Evolutionary conservation across 164 flowering plant species (phyloP).

Genomic region (Liquidambar formosana): DNA sequence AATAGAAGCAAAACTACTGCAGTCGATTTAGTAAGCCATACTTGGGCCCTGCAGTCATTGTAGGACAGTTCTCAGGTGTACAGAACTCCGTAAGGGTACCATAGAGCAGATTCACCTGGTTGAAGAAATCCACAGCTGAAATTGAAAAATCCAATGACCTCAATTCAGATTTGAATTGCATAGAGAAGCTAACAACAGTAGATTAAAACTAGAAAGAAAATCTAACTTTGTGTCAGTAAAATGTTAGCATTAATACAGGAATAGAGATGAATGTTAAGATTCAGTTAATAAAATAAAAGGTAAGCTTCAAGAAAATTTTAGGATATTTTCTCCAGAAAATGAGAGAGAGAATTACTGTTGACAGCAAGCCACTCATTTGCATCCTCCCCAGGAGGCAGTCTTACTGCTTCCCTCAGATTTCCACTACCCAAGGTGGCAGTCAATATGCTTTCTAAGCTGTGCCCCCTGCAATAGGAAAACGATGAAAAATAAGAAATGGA

Average conservation of each 20-base stretch:
- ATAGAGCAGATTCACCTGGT: conserved; percentile 98
- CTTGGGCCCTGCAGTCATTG: conserved; percentile 99
- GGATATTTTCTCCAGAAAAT: too few relatives aligned
- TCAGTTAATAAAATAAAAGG: too few relatives aligned
- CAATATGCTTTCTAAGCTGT: conserved; percentile 93
- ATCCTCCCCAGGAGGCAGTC: conserved; percentile 99
- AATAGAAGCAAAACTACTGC: too few relatives aligned
- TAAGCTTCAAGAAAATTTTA: too few relatives aligned
- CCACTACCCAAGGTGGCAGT: conserved; percentile 99
- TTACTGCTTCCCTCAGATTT: conserved; percentile 96
- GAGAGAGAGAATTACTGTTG: conserved; percentile 70
- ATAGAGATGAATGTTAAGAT: too few relatives aligned
- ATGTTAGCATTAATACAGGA: too few relatives aligned
- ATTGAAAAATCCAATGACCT: conserved; percentile 24
- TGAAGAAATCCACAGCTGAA: conserved; percentile 99
- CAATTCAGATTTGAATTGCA: conserved; percentile 20
- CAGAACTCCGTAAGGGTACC: conserved; percentile 99
- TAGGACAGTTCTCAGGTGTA: conserved; percentile 93
- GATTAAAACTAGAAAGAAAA: too few relatives aligned
- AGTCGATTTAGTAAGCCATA: conserved; percentile 31
- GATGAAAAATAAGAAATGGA: neutral
- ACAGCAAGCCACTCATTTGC: conserved; percentile 99
- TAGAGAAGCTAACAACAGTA: too few relatives aligned
- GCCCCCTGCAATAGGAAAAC: conserved; percentile 68
- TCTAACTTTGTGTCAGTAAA: too few relatives aligned